These are phyloP conservation scores for Neonectria coccinea DNA, from an alignment of 2,329 filamentous ascomycete species.

Conservation along the genomic window DNA sequence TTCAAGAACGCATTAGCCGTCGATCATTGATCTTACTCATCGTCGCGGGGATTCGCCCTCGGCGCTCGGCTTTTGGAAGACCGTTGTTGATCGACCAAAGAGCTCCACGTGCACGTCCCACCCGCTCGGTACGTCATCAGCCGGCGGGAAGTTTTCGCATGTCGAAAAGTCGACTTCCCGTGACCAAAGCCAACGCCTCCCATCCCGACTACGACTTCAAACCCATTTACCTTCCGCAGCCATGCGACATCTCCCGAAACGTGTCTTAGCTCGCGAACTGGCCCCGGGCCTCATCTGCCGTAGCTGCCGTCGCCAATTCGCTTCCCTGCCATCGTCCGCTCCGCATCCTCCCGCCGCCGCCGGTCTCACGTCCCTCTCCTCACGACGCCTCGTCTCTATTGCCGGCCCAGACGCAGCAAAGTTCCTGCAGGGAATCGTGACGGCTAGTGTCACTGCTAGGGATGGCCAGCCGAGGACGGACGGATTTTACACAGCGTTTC, in stretches of 20 bases:
- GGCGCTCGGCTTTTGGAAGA: not conserved
- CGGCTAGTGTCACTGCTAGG: constrained; percentile 63
- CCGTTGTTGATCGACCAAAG: not conserved
- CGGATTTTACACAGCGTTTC: constrained; percentile 84
- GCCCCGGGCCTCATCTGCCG: constrained; percentile 44
- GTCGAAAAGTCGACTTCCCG: not conserved
- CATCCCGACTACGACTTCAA: constrained; percentile 12
- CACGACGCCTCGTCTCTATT: constrained; percentile 82
- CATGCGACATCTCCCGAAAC: constrained; percentile 44
- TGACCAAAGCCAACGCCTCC: not conserved
- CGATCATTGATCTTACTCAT: not conserved
- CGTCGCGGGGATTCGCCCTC: not conserved
- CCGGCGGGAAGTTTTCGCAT: constrained; percentile 4
- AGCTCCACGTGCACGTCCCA: constrained; percentile 1
- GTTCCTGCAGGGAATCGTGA: constrained; percentile 90
- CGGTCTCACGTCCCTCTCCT: constrained; percentile 70
- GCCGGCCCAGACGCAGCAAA: constrained; percentile 82
- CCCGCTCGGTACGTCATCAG: constrained; percentile 9
- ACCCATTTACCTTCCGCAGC: constrained; percentile 26
- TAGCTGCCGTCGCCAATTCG: constrained; percentile 49
- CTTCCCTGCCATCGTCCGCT: constrained; percentile 43
- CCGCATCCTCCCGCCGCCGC: constrained; percentile 57
- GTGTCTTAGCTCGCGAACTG: constrained; percentile 33
- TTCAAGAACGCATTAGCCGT: not conserved
- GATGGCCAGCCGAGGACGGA: constrained; percentile 52